These are phyloP conservation scores for Rhizopogon roseolus DNA, from an alignment of 768 basidiomycete species.

Conservation along the genomic window DNA sequence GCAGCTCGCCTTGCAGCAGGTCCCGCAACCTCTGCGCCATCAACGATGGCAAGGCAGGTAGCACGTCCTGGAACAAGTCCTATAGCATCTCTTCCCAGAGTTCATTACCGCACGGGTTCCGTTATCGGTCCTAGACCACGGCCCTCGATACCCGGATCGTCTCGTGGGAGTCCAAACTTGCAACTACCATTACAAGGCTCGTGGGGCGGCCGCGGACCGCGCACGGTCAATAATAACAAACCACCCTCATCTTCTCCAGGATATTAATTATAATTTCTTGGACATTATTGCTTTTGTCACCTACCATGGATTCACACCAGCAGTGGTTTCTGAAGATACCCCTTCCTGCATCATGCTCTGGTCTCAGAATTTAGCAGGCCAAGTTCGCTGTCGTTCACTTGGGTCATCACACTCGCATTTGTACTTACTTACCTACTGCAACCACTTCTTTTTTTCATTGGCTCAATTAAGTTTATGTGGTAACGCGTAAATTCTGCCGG, in stretches of 20 bases:
- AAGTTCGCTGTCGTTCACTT: not conserved
- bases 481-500: not conserved
- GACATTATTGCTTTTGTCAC: conserved; percentile 4
- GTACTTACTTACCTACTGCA: conserved; percentile 4
- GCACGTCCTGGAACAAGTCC: conserved; percentile 8
- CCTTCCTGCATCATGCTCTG: not conserved
- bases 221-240: not conserved
- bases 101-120: conserved; percentile 12
- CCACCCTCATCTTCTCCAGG: not conserved
- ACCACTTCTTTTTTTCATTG: not conserved
- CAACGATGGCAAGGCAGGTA: not conserved
- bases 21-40: not conserved
- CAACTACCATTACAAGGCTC: conserved; percentile 29
- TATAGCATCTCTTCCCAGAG: not conserved
- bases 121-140: conserved; percentile 27
- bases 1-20: not conserved
- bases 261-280: conserved; percentile 14
- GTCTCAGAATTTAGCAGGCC: not conserved
- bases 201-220: conserved; percentile 13
- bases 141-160: conserved; percentile 14
- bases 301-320: not conserved
- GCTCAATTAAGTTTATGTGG: not conserved
- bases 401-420: not conserved
- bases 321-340: not conserved
- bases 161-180: conserved; percentile 13